Evolutionary conservation across 2,329 filamentous ascomycete genomes (phyloP).

Genomic region (Penicillium sp.): DNA sequence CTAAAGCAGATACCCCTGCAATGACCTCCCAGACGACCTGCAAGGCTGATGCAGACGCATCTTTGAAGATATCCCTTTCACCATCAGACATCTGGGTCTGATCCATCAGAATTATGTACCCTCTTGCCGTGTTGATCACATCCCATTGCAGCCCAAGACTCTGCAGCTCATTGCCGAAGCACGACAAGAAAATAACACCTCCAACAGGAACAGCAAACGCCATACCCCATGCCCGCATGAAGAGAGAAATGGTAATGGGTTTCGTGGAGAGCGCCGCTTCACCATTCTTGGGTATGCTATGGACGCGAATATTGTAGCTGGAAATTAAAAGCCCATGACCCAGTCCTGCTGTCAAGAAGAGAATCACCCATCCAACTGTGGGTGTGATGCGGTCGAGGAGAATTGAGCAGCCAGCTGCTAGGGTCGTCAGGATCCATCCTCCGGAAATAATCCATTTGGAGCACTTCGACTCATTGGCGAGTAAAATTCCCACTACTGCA

Average conservation of each 20-base stretch:
- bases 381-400: slow-evolving; percentile 36
- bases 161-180: slow-evolving; percentile 33
- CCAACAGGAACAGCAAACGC: slow-evolving; percentile 45
- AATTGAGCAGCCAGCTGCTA: slow-evolving; percentile 40
- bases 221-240: slow-evolving; percentile 43
- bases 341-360: slow-evolving; percentile 41
- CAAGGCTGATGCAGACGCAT: slow-evolving; percentile 23
- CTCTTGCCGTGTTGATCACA: slow-evolving; percentile 14
- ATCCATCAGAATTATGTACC: slow-evolving; percentile 16
- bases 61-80: slow-evolving; percentile 12
- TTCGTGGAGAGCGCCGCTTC: slow-evolving; percentile 32
- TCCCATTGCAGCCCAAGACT: slow-evolving; percentile 7
- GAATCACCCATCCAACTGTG: slow-evolving; percentile 36
- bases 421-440: slow-evolving; percentile 42
- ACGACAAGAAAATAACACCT: slow-evolving; percentile 44
- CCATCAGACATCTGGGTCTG: slow-evolving; percentile 14
- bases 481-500: slow-evolving; percentile 18
- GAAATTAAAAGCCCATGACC: slow-evolving; percentile 46
- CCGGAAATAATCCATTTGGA: slow-evolving; percentile 44
- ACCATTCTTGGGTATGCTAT: slow-evolving; percentile 42
- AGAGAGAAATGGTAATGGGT: slow-evolving; percentile 17
- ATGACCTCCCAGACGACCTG: slow-evolving; percentile 28
- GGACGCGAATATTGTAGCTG: slow-evolving; percentile 41
- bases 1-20: slow-evolving; percentile 27
- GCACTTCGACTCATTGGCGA: slow-evolving; percentile 15